A percentile compares a stretch with the other conserved stretches of the same genome.
Conservation (phyloP, 2,329 filamentous ascomycete genomes). For the Neofusicoccum sp. region DNA sequence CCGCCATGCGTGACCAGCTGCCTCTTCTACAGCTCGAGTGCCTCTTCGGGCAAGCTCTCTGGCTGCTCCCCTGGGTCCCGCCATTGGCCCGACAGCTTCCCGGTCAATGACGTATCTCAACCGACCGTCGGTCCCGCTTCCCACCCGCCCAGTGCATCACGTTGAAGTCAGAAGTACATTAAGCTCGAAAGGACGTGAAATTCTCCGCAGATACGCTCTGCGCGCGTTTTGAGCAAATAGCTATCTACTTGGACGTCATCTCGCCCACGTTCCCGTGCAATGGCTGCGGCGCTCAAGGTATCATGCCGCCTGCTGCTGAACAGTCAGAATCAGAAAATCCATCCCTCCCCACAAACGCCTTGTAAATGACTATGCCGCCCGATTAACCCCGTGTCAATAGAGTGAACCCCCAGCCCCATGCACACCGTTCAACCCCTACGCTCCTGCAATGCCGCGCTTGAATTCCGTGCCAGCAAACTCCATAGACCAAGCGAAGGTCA, state of each 20-base stretch:
- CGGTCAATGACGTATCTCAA: background rate
- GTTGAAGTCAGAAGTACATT: background rate
- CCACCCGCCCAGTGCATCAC: too few relatives aligned
- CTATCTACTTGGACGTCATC: background rate
- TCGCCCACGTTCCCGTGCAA: background rate
- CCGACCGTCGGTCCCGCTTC: too few relatives aligned
- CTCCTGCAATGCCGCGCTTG: conserved; percentile 12
- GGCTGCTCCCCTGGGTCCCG: background rate
- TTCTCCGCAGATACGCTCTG: background rate
- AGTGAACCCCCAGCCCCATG: background rate
- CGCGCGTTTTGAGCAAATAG: background rate
- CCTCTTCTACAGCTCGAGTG: too few relatives aligned
- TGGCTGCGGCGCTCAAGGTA: conserved; percentile 4
- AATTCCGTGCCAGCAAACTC: background rate
- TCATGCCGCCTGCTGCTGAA: conserved; percentile 1
- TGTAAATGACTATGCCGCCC: background rate
- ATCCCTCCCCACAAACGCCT: background rate
- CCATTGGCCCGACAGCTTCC: background rate
- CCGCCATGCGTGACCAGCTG: too few relatives aligned
- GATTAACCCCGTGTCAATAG: background rate
- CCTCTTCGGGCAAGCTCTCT: too few relatives aligned
- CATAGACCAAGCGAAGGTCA: background rate
- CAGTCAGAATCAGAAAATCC: background rate
- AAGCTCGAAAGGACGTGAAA: background rate
- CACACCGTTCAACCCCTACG: background rate